These are phyloP conservation scores for Botrytis galanthina DNA, from an alignment of 2,329 filamentous ascomycete species.

Conservation along the genomic window DNA sequence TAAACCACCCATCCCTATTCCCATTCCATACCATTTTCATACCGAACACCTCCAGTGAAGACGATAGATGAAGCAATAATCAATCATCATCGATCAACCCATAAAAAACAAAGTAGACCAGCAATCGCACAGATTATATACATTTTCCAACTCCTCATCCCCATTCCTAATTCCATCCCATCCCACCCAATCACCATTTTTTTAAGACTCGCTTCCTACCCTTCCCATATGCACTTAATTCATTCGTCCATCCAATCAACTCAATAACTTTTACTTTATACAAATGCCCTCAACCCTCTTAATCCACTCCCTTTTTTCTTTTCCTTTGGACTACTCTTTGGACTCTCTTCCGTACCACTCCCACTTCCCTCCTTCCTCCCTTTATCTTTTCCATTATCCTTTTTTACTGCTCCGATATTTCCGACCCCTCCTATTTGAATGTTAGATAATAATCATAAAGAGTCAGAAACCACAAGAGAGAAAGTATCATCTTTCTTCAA, in stretches of 20 bases:
- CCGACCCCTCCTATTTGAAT: slow-evolving; percentile 10
- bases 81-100: neutral
- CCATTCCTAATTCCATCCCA: neutral
- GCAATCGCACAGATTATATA: slow-evolving; percentile 1
- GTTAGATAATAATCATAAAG: slow-evolving; percentile 12
- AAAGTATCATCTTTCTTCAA: neutral
- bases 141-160: slow-evolving; percentile 11
- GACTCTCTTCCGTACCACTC: slow-evolving; percentile 27
- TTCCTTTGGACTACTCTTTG: slow-evolving; percentile 15
- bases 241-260: neutral
- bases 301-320: slow-evolving; percentile 7
- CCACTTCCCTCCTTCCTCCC: slow-evolving; percentile 15
- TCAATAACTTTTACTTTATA: slow-evolving; percentile 12
- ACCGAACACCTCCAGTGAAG: neutral
- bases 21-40: neutral
- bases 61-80: neutral
- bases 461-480: neutral
- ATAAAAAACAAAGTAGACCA: neutral
- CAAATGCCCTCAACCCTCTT: slow-evolving; percentile 14
- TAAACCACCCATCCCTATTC: neutral
- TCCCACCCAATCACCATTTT: neutral
- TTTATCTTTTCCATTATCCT: slow-evolving; percentile 17
- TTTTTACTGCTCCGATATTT: slow-evolving; percentile 9
- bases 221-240: slow-evolving; percentile 8
- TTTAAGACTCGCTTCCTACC: neutral